phyloP scores from a whole-genome alignment of 225 moss, liverwort and hornwort species.

The Bryoerythrophyllum caledonicum region DNA sequence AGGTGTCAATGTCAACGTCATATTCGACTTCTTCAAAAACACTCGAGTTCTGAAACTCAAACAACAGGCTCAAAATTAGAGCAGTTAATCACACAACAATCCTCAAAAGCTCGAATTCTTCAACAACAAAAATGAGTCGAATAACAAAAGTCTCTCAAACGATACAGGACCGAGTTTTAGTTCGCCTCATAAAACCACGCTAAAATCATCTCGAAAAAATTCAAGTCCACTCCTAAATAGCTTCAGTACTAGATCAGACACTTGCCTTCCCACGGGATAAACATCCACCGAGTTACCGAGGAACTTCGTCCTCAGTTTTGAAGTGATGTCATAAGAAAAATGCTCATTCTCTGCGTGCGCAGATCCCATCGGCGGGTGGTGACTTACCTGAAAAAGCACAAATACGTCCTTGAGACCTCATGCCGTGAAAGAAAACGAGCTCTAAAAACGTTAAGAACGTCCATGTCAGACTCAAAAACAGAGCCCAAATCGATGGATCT shows the following conservation, averaged over 20 bases:
- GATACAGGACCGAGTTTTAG: neutral
- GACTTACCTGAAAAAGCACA: slow-evolving; percentile 63
- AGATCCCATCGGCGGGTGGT: slow-evolving; percentile 92
- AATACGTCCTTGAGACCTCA: neutral
- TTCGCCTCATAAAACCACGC: neutral
- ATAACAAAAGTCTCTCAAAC: neutral
- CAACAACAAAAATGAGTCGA: too few relatives aligned
- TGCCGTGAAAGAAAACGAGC: neutral
- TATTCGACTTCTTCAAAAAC: slow-evolving; percentile 80
- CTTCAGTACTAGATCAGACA: neutral
- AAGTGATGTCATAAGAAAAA: slow-evolving; percentile 80
- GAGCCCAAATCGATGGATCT: too few relatives aligned
- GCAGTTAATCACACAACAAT: neutral
- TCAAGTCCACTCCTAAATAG: neutral
- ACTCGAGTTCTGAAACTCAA: slow-evolving; percentile 69
- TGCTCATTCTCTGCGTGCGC: slow-evolving; percentile 92
- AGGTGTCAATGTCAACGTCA: slow-evolving; percentile 71
- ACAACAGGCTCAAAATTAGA: neutral
- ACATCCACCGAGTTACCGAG: slow-evolving; percentile 89
- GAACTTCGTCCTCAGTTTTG: slow-evolving; percentile 91
- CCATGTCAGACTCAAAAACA: neutral
- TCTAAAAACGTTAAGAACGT: neutral
- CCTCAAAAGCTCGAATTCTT: too few relatives aligned
- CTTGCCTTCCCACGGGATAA: slow-evolving; percentile 88
- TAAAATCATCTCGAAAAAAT: neutral